Evolutionary conservation across 2,329 filamentous ascomycete species (phyloP).

Genomic region (Fusarium sp.): DNA sequence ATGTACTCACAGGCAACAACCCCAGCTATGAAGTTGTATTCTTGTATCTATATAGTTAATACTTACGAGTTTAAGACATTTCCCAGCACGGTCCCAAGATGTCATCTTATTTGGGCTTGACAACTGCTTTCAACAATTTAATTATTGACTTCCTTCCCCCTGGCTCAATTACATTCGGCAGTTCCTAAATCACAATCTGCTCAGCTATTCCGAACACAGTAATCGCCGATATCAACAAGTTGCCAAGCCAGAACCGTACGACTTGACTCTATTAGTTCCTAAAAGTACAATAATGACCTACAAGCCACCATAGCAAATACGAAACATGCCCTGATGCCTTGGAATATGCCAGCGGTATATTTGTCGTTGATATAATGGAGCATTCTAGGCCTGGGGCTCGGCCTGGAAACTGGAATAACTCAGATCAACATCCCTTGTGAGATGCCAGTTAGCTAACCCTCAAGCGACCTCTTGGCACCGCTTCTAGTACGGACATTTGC

Average conservation of each 20-base stretch:
- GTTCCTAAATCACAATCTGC: not conserved
- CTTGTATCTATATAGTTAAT: conserved; percentile 12
- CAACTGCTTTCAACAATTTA: not conserved
- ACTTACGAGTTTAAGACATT: not conserved
- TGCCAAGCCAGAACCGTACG: not conserved
- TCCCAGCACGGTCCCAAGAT: not conserved
- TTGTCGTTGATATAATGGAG: no score
- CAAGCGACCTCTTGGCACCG: not conserved
- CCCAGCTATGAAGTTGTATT: not conserved
- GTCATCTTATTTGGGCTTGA: not conserved
- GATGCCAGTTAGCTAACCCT: no score
- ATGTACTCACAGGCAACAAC: not conserved
- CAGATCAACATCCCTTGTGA: not conserved
- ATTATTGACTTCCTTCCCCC: not conserved
- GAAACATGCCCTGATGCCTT: not conserved
- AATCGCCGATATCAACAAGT: not conserved
- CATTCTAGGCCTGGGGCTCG: not conserved
- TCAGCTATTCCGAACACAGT: not conserved
- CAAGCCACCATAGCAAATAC: not conserved
- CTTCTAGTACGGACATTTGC: not conserved
- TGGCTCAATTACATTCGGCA: not conserved
- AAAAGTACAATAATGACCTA: not conserved
- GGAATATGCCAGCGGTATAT: no score
- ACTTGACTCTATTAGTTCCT: not conserved
- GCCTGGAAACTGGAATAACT: not conserved